phyloP scores from a whole-genome alignment of 1,284 basidiomycete genomes.

The Puccinia hordei region DNA sequence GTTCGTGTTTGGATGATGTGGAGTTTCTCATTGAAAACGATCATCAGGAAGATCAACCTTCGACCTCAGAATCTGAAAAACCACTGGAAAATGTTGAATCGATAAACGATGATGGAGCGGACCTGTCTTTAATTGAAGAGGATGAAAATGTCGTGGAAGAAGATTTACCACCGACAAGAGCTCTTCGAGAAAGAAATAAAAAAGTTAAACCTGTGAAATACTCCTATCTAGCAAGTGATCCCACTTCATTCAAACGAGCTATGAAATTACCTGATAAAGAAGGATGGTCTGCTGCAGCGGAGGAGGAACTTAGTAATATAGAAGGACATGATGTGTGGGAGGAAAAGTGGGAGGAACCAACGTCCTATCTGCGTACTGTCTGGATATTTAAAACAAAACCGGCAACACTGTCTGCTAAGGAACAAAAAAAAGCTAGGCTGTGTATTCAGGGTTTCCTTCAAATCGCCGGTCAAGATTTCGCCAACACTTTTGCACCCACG shows the following conservation, averaged over 20 bases:
- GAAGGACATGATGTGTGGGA: neutral
- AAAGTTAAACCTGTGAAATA: neutral
- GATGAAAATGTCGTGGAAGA: too few relatives aligned
- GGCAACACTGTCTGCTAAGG: neutral
- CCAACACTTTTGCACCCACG: neutral
- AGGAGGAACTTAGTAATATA: neutral
- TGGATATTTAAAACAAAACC: constrained; percentile 29
- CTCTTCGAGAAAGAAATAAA: neutral
- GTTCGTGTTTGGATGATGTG: too few relatives aligned
- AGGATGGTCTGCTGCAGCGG: neutral
- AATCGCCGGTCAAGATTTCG: neutral
- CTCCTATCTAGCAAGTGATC: neutral
- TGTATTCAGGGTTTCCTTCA: constrained; percentile 2
- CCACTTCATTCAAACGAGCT: neutral
- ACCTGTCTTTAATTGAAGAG: too few relatives aligned
- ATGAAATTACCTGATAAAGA: neutral
- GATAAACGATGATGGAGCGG: too few relatives aligned
- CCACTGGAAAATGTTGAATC: too few relatives aligned
- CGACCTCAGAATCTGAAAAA: too few relatives aligned
- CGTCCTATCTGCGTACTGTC: neutral
- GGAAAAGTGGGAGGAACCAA: neutral
- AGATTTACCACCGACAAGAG: neutral
- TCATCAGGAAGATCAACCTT: too few relatives aligned
- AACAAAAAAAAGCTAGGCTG: neutral
- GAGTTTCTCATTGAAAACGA: too few relatives aligned